Base-by-base conservation (phyloP, 2,329 filamentous ascomycete species). In the Trichoderma guizhouense region DNA sequence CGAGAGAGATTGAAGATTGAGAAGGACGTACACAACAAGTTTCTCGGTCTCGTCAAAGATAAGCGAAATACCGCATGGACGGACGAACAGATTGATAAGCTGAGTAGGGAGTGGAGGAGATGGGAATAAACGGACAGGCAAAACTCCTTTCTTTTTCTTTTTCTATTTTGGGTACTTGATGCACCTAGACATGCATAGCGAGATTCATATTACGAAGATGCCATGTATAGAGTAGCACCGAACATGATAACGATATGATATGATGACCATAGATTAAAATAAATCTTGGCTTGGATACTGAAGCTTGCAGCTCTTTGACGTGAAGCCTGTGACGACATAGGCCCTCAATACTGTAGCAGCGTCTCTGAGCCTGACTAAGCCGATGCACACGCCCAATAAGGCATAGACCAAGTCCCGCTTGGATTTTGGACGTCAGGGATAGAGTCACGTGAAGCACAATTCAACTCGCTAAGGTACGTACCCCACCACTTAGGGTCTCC, bases 1-100 rank as follows among this genome's bases (percentile, higher is more conserved):
- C 82, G 86, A 61, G 89, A 92, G 75, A 84, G 90, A 75, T 85
- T 87, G 75, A 84, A 86, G 3, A 86, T 89, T 57, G 90, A 93
- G 78, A 81, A 84, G 15, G 85, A 89, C 58, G 88, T 91, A 71
- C 83, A 89, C 60, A 86, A 86, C 57, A 84, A 87, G 74, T 82
- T 90, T 70, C 79, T 82, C 51, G 80, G 81, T 73, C 75, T 87
- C 68, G 81, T 84, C 55, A 78, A 78, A 68, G 79, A 75, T 51
- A 74, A 77, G n/a, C 76, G 79, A 14, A 79, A 80, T 5, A 77
- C 81, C 57, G 77, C 79, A 11, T 81, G 83, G 82, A 79, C 81
- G 3, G 81, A 84, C 5, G 79, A 81, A 18, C 83, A 86, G 76
- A 81, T 81, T 71, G 84, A 84, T 61, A 83, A 84, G 73, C 79